phyloP scores from a whole-genome alignment of 306 rosid species.

The Astragalus membranaceus region DNA sequence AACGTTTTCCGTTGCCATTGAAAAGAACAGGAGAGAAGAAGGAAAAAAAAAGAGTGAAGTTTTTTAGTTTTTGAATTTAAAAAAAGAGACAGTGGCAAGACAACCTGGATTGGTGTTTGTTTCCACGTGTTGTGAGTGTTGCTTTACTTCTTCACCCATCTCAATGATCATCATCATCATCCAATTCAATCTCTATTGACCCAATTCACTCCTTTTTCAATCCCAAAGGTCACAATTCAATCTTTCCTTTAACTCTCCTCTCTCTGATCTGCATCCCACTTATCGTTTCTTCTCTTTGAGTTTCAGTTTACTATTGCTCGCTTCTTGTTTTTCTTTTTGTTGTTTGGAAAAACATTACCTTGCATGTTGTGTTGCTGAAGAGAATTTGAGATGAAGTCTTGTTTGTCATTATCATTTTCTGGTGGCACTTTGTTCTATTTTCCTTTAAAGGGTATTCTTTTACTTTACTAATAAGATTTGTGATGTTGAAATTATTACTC shows the following conservation, averaged over 20 bases:
- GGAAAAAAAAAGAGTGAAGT: background rate
- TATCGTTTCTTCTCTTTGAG: slow-evolving; percentile 14
- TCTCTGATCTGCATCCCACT: slow-evolving; percentile 6
- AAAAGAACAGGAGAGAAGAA: background rate
- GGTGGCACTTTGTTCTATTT: slow-evolving; percentile 28
- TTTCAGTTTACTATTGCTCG: background rate
- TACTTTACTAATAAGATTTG: slow-evolving; percentile 40
- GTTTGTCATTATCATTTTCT: slow-evolving; percentile 30
- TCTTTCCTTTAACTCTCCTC: background rate
- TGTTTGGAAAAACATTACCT: background rate
- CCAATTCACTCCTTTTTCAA: background rate
- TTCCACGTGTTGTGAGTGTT: slow-evolving; percentile 1
- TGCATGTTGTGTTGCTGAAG: background rate
- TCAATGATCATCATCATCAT: slow-evolving; percentile 12
- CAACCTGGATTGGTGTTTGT: slow-evolving; percentile 30
- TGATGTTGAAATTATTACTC: background rate
- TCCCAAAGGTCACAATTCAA: slow-evolving; percentile 25
- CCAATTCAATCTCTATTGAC: background rate
- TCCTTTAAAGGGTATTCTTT: slow-evolving; percentile 21
- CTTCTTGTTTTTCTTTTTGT: background rate
- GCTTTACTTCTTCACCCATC: slow-evolving; percentile 18
- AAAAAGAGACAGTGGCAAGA: background rate
- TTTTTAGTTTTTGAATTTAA: slow-evolving; percentile 18
- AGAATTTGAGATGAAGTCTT: slow-evolving; percentile 4
- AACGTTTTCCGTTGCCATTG: background rate